Evolutionary conservation across 192 early-diverging fungal genomes (phyloP), one percentile per base, ranked within the genome.

Genomic region (Coemansia sp.): DNA sequence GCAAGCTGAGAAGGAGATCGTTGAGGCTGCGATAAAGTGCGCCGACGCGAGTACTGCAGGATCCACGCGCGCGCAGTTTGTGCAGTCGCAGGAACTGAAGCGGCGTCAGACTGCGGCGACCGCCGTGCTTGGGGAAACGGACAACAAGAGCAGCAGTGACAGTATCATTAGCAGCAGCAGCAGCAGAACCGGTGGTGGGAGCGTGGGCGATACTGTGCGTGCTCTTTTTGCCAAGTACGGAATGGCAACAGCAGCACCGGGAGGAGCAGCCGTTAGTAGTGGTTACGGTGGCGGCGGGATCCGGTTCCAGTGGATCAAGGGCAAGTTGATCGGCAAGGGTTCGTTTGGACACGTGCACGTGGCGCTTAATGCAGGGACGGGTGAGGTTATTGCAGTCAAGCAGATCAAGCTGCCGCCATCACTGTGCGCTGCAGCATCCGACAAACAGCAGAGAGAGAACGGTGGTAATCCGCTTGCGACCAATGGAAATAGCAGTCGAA

Each of bases 381-480:
- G 90, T 36, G 92, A 93, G 64, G 85, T 93, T 67, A 91, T 94
- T 66, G 92, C 92, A 0, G 92, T 93, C 36, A 94, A 94, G 72
- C 90, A 94, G 77, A 90, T 94, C 9, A 86, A 87, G 58, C 71
- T 91, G 61, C 88, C 88, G 5, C 52, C 60, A 18, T 66, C 69
- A 43, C 68, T 82, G 49, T 62, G 68, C 21, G 70, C 71, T n/a
- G 40, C 61, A 4, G 19, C 73, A 13, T 7, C 46, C 19, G 63
- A 51, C 15, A n/a, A 12, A 51, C 41, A 16, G 71, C 57, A 59
- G 52, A 12, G 16, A 1, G 15, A 48, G 46, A 48, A 12, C 46
- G 13, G 16, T n/a, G 16, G 15, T 13, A 16, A 10, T 26, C 45
- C 13, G 66, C 32, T 5, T 15, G 52, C 21, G 52, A 37, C 32